Base-by-base conservation (phyloP, 2,329 filamentous ascomycete genomes). In the Colletotrichum navitas region DNA sequence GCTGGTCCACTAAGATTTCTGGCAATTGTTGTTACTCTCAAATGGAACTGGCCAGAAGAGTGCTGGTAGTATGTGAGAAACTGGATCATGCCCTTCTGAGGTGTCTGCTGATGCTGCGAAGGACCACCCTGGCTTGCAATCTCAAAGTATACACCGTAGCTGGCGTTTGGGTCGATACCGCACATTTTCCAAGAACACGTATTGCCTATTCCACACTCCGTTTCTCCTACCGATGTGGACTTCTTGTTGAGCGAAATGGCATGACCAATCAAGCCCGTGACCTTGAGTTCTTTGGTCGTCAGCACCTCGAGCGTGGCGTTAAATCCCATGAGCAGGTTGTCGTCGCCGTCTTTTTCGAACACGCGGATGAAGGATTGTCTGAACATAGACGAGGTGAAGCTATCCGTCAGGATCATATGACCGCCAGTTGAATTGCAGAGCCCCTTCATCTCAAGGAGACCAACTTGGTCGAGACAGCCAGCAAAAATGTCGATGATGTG, bases 151-250 rank as follows among this genome's bases (percentile, higher is more conserved):
- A 99, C 89, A 73, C 94, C 96, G 78, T 98, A 98, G 78, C 94
- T 98, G 41, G 96, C 91, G 66, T 91, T 92, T 14, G 96, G 96
- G 77, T 98, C 95, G 76, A 99, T 98, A 76, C 94, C 95, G 78
- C 96, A 98, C 95, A 99, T 98, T 84, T 99, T 99, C 96, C 96
- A 99, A 3, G 95, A 95, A 82, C 95, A 98, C 0, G 96, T 99
- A 80, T 98, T 98, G 75, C 96, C 96, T 77, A 99, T 98, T 78
- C 96, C 96, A 77, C 95, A 98, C 81, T 99, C 96, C 0, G 96
- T 98, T 85, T 99, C 96, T 64, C 96, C 96, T 16, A 99, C 96
- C 1, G 94, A 97, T 11, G 93, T 93, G 0, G 96, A 98, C 80
- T 99, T 99, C 85, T 98, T 99, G 86, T 98, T 98, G 76, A 98